Evolutionary conservation across 495 filamentous ascomycete species (phyloP), one percentile per base, ranked within the genome.

Genomic region (Rhypophila decipiens): DNA sequence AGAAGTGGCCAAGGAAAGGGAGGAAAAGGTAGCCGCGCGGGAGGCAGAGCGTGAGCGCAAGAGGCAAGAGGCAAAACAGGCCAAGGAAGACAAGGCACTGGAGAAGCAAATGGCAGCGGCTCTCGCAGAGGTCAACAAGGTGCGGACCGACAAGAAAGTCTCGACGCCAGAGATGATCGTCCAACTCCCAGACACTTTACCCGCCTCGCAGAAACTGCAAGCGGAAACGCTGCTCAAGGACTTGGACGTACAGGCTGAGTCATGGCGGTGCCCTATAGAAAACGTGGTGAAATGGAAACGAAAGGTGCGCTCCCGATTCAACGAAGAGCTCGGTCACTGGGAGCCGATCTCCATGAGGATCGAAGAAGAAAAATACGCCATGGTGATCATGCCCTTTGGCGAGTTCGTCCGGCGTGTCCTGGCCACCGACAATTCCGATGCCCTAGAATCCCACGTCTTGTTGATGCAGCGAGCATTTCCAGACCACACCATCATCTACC

Each of bases 161-260:
- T 83, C 86, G 0, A 77, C 77, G 0, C 77, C 75, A 1, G 88
- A 95, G 64, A 93, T 95, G 86, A 85, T 95, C n/a, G 72, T 88
- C 4, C 84, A 90, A 62, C 68, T 95, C 18, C 76, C 86, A 1
- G 65, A 57, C 7, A 71, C 71, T 9, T 61, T 93, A 12, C 61
- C 74, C 9, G 46, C 68, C 8, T 68, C 76, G 38, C 75, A 82
- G 44, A 74, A 85, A 47, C 60, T 71, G 12, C 73, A 77, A 5
- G 61, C 87, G 5, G 74, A 78, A 19, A 77, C 78, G 17, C 72
- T 80, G 20, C 69, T 79, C 33, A 69, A 51, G 18, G 55, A 61
- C 24, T 62, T 69, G 34, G 60, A 61, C 22, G 59, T 65, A 15
- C 55, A 70, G 18, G 65, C 50, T 70, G 68, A 59, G 21, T 57